Base-by-base conservation (phyloP, 2,329 filamentous ascomycete genomes). In the Cytospora chrysosperma region DNA sequence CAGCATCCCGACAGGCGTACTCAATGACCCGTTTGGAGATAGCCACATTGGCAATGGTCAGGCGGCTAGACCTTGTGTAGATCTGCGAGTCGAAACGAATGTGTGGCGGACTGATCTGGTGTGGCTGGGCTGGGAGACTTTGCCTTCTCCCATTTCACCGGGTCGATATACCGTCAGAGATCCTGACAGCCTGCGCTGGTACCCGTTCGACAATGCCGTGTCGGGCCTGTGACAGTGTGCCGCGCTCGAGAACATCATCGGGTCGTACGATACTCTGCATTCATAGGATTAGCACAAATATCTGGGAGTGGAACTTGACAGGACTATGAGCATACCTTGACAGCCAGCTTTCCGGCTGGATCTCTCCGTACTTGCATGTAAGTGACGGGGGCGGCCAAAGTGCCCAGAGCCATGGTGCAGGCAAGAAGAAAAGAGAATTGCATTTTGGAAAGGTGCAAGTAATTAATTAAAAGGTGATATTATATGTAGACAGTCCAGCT, bases 231-330 rank as follows among this genome's bases (percentile, higher is more conserved):
- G 63, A 63, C 47, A 65, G 10, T 6, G 56, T 54, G 21, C 63
- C 60, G 19, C 63, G 63, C 27, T 56, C 63, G 5, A 65, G 52
- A 15, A 65, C 56, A 26, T 65, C 63, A 27, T 65, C 63, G 15
- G 63, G 51, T 24, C 63, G 63, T 3, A 64, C 37, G 10, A 64
- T 32, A n/a, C 32, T 60, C 62, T 64, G 24, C 13, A 21, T 13
- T 27, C 13, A 37, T 12, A 15, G 7, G 4, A 21, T 65, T 43
- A 63, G 60, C 34, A 56, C 19, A 7, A 1, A 10, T 1, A 28
- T n/a, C n/a, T 13, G 6, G 1, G 8, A 27, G 13, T 10, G 8
- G 19, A 27, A 51, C 13, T n/a, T n/a, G 9, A 24, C n/a, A 40
- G 3, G 3, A 9, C 26, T 4, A 27, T 7, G 5, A 19, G 30